Evolutionary conservation across 139 green algal genomes (phyloP).

Genomic region (Coelastrella sp.): DNA sequence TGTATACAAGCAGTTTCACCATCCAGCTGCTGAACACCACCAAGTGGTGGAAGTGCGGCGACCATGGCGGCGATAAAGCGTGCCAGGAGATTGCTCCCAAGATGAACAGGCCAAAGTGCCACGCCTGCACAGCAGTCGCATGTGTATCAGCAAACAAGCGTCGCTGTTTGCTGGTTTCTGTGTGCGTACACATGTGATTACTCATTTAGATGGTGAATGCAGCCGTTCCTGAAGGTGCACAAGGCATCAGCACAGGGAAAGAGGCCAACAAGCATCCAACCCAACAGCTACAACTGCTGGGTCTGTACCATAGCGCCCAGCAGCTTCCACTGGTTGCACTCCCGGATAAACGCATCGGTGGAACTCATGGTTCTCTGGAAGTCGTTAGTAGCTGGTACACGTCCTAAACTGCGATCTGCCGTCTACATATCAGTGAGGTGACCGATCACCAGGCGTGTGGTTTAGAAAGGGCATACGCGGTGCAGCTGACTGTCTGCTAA

Average conservation of each 20-base stretch:
- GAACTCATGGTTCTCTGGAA: background rate
- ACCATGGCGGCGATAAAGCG: constrained; percentile 5
- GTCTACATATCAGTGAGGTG: background rate
- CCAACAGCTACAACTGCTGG: too few species aligned
- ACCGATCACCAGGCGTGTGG: background rate
- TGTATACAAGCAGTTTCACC: constrained; percentile 13
- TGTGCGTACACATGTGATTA: too few species aligned
- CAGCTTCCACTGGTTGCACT: constrained; percentile 38
- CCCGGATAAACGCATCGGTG: constrained; percentile 12
- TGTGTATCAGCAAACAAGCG: background rate
- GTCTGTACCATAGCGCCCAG: background rate
- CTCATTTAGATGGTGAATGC: too few species aligned
- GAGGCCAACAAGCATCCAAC: too few species aligned
- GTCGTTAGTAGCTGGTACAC: background rate
- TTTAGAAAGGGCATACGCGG: background rate
- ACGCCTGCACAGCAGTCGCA: background rate
- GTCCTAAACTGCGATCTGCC: background rate
- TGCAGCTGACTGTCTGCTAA: too few species aligned
- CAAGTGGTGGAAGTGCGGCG: background rate
- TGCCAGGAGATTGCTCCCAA: background rate
- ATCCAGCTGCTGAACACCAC: constrained; percentile 11
- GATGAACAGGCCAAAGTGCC: constrained; percentile 5
- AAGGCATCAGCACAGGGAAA: too few species aligned
- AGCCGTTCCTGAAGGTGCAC: too few species aligned
- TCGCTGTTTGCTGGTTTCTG: too few species aligned